Base-by-base conservation (phyloP, 306 rosid species). In the Vigna unguiculata region DNA sequence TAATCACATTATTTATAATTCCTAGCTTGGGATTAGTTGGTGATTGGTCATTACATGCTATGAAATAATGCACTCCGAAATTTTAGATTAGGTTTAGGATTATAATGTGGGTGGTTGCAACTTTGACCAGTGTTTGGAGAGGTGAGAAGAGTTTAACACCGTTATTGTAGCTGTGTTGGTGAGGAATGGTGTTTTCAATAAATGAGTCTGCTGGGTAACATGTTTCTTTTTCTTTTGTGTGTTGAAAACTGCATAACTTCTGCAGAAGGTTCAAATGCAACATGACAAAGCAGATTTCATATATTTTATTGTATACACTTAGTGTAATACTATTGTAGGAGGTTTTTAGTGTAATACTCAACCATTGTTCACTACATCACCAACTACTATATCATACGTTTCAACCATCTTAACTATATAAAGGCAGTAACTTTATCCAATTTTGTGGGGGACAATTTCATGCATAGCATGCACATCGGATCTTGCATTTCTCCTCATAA, bases 1-100 rank as follows among this genome's bases (percentile, higher is more conserved):
- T 43, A 19, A 52, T 17, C 22, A 3, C n/a, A n/a, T 21, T 75
- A 77, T 78, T 57, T 77, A 77, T 77, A 78, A 6, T 69, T 28
- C 5, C n/a, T 41, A 17, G 58, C 40, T 77, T 28, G 40, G 40
- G 36, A 32, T 32, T 32, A 32, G 30, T 28, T 28, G 58, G 19
- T 3, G 2, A 55, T 21, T 10, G 16, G 24, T 41, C 32, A 7
- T 45, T 28, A 28, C 30, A 28, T 28, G 30, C 30, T 28, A 3
- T 28, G 30, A 28, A 28, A 28, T 68, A 28, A 28, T 68, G 9
- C 60, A 17, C 19, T 30, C 19, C 48, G 28, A 68, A 9, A n/a
- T 45, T 46, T 45, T n/a, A 47, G 70, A 54, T 69, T 78, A 30
- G 4, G 20, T 19, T 70, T 16, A 9, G 49, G 69, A 32, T 57